Percentiles rank a stretch among this genome's conserved stretches.
Evolutionary conservation across 495 filamentous ascomycete species (phyloP).

Genomic region (Daldinia grandis): DNA sequence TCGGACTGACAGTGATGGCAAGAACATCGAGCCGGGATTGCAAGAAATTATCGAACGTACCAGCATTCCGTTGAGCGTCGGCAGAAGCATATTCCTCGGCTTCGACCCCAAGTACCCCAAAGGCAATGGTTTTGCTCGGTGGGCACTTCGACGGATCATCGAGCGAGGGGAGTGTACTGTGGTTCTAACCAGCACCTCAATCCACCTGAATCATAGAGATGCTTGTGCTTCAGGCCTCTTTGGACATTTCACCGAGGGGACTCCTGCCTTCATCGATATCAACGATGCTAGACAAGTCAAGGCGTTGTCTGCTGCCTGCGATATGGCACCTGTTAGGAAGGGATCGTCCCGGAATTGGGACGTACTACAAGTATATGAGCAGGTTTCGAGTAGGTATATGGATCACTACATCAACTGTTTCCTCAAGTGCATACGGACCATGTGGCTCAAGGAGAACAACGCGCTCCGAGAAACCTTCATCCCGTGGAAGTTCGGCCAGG

Average conservation of each 20-base stretch:
- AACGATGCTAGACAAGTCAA: background rate
- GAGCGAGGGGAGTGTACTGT: background rate
- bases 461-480: background rate
- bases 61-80: background rate
- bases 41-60: background rate
- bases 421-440: background rate
- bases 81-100: background rate
- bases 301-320: background rate
- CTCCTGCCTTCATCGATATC: background rate
- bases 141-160: background rate
- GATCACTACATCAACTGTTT: background rate
- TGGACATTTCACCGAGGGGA: background rate
- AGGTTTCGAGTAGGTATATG: too few species aligned
- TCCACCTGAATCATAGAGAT: background rate
- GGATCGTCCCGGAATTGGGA: too few species aligned
- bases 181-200: background rate
- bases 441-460: background rate
- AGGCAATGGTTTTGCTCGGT: background rate
- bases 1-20: background rate
- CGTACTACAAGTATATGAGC: too few species aligned
- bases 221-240: background rate
- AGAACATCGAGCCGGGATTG: background rate
- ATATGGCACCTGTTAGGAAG: background rate
- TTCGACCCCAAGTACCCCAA: background rate
- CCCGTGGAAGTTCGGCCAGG: background rate